phyloP scores from a whole-genome alignment of 371 early-diverging fungal genomes.

The Mucor plumbeus region DNA sequence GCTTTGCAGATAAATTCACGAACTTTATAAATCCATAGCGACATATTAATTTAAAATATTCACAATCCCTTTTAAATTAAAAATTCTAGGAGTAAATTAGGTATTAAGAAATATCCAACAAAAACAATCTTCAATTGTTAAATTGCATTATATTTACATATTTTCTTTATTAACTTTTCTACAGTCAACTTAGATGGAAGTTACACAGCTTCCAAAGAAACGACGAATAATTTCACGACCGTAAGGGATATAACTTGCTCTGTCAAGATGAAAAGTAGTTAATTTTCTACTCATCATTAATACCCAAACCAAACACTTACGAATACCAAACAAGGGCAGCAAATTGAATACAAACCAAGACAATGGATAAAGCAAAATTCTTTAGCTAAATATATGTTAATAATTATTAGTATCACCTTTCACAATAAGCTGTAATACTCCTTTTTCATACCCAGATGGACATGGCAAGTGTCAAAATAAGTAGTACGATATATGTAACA shows the following conservation, averaged over 20 bases:
- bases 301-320: slow-evolving; percentile 38
- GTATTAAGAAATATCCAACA: no score
- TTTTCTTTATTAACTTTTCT: neutral
- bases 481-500: slow-evolving; percentile 33
- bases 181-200: slow-evolving; percentile 42
- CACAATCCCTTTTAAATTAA: no score
- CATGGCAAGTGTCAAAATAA: slow-evolving; percentile 40
- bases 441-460: slow-evolving; percentile 40
- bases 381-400: slow-evolving; percentile 36
- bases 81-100: no score
- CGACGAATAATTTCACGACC: slow-evolving; percentile 56
- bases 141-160: neutral
- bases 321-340: slow-evolving; percentile 88
- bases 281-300: neutral
- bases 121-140: no score
- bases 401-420: slow-evolving; percentile 2
- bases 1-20: no score
- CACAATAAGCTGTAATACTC: slow-evolving; percentile 1
- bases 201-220: slow-evolving; percentile 53
- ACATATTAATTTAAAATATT: no score
- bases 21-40: no score
- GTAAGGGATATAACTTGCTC: slow-evolving; percentile 62
- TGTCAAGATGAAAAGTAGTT: slow-evolving; percentile 10
- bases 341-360: slow-evolving; percentile 83
- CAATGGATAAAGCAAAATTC: slow-evolving; percentile 66